phyloP scores from a whole-genome alignment of 176 grass and related monocot species.

The Dactylis glomerata region DNA sequence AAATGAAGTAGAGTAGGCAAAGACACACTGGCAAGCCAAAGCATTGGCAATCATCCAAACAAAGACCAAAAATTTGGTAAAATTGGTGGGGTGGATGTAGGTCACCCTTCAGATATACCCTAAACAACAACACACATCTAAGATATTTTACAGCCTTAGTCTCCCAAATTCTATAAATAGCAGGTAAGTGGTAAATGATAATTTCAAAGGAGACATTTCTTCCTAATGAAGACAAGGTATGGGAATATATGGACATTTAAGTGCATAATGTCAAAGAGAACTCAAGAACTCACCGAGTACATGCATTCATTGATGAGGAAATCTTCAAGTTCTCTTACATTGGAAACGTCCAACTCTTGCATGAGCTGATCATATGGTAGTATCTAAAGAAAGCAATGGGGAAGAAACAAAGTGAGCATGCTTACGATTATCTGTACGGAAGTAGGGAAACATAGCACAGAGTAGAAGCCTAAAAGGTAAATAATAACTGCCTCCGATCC shows the following conservation, averaged over 20 bases:
- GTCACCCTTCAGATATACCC: background rate
- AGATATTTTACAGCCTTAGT: background rate
- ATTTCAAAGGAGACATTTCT: background rate
- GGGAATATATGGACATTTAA: background rate
- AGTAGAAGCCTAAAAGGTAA: background rate
- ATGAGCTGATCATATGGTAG: conserved; percentile 94
- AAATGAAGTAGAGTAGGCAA: background rate
- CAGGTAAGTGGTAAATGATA: background rate
- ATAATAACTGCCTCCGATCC: too few species aligned
- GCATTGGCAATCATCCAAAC: background rate
- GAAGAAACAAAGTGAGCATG: background rate
- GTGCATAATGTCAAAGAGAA: background rate
- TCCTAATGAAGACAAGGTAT: background rate
- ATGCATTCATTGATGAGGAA: conserved; percentile 99
- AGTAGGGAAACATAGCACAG: background rate
- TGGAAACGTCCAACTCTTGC: conserved; percentile 96
- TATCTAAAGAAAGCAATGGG: conserved; percentile 48
- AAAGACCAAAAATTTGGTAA: background rate
- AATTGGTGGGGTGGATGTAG: background rate
- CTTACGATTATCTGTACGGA: background rate
- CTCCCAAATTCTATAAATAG: background rate
- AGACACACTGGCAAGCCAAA: background rate
- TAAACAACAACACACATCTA: background rate
- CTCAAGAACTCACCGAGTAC: conserved; percentile 79
- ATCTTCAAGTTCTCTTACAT: conserved; percentile 97